Percentiles rank a stretch among this genome's conserved stretches.
These are phyloP conservation scores for Caryopteris hybrid DNA, from an alignment of 305 asterid species.

Conservation along the genomic window DNA sequence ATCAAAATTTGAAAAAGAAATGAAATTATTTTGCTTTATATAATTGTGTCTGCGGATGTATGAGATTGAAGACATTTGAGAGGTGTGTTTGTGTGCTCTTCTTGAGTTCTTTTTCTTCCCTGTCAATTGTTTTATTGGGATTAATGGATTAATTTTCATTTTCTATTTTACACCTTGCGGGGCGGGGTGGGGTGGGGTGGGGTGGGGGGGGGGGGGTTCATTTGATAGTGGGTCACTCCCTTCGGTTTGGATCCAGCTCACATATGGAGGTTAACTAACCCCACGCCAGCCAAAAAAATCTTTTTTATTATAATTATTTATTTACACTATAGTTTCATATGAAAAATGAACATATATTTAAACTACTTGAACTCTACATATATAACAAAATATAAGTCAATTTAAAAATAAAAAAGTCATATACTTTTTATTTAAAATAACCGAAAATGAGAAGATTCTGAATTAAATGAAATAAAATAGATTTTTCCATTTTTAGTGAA, in stretches of 20 bases:
- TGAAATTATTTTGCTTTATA: conserved; percentile 19
- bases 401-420: too few relatives aligned
- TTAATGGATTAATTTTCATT: not conserved
- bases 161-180: too few relatives aligned
- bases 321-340: too few relatives aligned
- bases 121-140: not conserved
- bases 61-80: conserved; percentile 23
- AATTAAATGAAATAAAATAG: not conserved
- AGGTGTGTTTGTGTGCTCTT: conserved; percentile 13
- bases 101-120: conserved; percentile 4
- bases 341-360: too few relatives aligned
- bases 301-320: not conserved
- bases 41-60: not conserved
- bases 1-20: not conserved
- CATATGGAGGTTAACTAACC: conserved; percentile 35
- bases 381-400: too few relatives aligned
- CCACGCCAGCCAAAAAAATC: conserved; percentile 49
- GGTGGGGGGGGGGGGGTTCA: not conserved
- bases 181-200: too few relatives aligned
- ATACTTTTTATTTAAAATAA: too few relatives aligned
- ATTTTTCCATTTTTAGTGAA: not conserved
- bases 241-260: conserved; percentile 77
- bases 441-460: not conserved
- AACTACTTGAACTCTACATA: too few relatives aligned
- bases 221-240: conserved; percentile 38